Conservation (phyloP, 2,329 filamentous ascomycete genomes). For the Cordyceps militaris region DNA sequence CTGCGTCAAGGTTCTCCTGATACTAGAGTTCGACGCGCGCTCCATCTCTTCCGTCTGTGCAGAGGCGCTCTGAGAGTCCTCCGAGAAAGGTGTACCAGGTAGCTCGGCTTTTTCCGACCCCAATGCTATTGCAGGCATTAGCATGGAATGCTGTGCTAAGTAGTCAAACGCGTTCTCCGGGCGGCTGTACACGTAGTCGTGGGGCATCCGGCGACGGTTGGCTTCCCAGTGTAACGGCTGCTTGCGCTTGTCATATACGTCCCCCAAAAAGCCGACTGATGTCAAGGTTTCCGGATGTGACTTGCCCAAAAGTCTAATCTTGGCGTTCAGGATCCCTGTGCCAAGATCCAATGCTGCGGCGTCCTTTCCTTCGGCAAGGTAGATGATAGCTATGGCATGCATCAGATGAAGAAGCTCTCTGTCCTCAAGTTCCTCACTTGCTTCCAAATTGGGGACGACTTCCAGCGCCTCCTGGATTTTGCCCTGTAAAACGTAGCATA, state of each 20-base stretch:
- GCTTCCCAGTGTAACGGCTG: not conserved
- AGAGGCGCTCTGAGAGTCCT: not conserved
- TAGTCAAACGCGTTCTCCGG: not conserved
- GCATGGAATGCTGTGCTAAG: not conserved
- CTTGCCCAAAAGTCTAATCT: not conserved
- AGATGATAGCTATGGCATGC: not conserved
- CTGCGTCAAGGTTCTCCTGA: not conserved
- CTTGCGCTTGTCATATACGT: not conserved
- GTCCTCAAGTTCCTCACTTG: not conserved
- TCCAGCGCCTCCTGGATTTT: not conserved
- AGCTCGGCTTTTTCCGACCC: not conserved
- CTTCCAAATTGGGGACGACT: not conserved
- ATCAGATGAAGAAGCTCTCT: not conserved
- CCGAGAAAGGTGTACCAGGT: not conserved
- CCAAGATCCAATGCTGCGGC: not conserved
- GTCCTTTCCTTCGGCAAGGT: not conserved
- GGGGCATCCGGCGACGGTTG: not conserved
- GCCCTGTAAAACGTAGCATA: constrained; percentile 2
- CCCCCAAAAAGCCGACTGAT: not conserved
- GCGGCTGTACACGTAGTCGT: not conserved
- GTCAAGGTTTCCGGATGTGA: not conserved
- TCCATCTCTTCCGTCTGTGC: not conserved
- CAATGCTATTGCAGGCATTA: not conserved
- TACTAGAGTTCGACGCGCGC: not conserved
- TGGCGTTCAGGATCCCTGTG: not conserved